phyloP scores from a whole-genome alignment of 1,139 yeast genomes.

The Candida sanyaensis region DNA sequence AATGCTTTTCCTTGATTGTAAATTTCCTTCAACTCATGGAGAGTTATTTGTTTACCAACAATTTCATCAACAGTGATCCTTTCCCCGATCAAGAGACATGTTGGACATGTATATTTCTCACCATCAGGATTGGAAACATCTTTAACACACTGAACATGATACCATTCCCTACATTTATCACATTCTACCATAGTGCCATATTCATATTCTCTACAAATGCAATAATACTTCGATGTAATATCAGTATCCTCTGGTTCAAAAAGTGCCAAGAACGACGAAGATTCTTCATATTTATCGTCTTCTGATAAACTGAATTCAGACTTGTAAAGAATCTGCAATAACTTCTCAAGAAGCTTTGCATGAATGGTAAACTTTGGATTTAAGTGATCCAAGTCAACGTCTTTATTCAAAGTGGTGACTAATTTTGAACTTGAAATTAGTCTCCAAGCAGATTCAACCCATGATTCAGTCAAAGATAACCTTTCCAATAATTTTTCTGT shows the following conservation, averaged over 20 bases:
- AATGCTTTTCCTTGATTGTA: conserved; percentile 34
- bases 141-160: conserved; percentile 68
- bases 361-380: conserved; percentile 23
- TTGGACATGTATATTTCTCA: conserved; percentile 61
- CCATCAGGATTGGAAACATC: conserved; percentile 28
- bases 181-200: conserved; percentile 79
- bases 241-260: conserved; percentile 11
- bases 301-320: conserved; percentile 38
- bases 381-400: conserved; percentile 17
- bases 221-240: conserved; percentile 40
- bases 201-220: conserved; percentile 71
- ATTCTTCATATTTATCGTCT: conserved; percentile 37
- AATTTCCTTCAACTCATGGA: conserved; percentile 18
- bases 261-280: conserved; percentile 28
- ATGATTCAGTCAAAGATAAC: conserved; percentile 34
- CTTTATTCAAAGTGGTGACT: conserved; percentile 26
- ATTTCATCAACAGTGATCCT: conserved; percentile 20
- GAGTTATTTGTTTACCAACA: conserved; percentile 23
- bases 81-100: conserved; percentile 48
- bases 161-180: conserved; percentile 80
- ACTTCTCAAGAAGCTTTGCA: conserved; percentile 24
- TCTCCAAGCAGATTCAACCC: conserved; percentile 34
- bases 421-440: conserved; percentile 33
- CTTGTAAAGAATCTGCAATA: conserved; percentile 32
- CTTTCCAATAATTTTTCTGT: conserved; percentile 21